Evolutionary conservation across 305 asterid species (phyloP).

Genomic region (Solanum hybrid): DNA sequence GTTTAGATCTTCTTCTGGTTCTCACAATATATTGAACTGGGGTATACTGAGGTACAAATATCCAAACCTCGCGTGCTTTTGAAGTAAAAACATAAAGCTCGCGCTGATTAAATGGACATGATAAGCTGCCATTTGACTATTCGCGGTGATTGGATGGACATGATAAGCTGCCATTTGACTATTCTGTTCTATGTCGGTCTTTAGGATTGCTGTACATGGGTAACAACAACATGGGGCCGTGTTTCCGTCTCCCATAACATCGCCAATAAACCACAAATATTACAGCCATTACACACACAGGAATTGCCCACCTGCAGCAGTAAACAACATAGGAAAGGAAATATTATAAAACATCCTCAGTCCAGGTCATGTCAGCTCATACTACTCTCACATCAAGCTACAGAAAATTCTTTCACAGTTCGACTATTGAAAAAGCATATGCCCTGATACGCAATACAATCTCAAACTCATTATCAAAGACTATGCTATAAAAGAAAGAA

Average conservation of each 20-base stretch:
- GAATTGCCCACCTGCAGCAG: slow-evolving; percentile 88
- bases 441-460: background rate
- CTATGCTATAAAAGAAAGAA: background rate
- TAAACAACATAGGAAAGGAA: background rate
- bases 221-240: slow-evolving; percentile 48
- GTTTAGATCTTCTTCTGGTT: slow-evolving; percentile 3
- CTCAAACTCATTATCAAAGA: background rate
- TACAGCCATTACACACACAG: slow-evolving; percentile 39
- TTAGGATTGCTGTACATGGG: slow-evolving; percentile 67
- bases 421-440: background rate
- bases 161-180: slow-evolving; percentile 12
- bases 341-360: background rate
- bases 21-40: background rate
- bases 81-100: slow-evolving; percentile 37
- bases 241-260: slow-evolving; percentile 76
- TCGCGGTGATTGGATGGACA: slow-evolving; percentile 19
- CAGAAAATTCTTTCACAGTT: background rate
- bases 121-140: background rate
- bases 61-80: slow-evolving; percentile 25
- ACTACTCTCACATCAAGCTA: background rate
- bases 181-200: slow-evolving; percentile 77
- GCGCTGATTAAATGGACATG: slow-evolving; percentile 15
- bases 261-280: slow-evolving; percentile 67
- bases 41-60: background rate
- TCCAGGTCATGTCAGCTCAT: background rate